Evolutionary conservation across 495 filamentous ascomycete species (phyloP), one percentile per base, ranked within the genome.

Genomic region (Penicillium ucsense): DNA sequence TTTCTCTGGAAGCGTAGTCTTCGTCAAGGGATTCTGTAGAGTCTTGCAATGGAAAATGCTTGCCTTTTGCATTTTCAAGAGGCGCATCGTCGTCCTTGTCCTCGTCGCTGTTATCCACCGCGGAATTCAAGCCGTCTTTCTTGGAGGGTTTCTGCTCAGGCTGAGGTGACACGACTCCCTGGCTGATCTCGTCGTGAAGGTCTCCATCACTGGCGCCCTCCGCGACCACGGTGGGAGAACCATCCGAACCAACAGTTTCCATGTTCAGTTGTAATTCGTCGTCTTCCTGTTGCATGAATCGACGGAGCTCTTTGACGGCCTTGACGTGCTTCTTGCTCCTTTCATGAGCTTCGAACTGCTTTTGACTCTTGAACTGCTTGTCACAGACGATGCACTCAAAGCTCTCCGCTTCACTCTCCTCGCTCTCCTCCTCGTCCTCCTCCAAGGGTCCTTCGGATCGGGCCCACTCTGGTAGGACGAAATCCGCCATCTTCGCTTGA

Each of bases 321-420:
- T 94, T 95, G 38, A 81, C 57, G 58, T 99, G 92, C 61, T 96
- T 97, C 60, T 94, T 97, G 70, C 89, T 95, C 65, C 83, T 86
- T 67, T 97, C 91, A 57, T 99, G 92, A n/a, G 85, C 81, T 59
- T 90, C 81, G 50, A 82, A 91, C 55, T 96, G 92, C 54, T 85
- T 86, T 59, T 95, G 83, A 47, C 89, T 95, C 61, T 94, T 94
- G 73, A 97, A 99, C 3, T 55, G 83, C 67, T 99, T 99, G 56
- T 79, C 76, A 61, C 92, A 99, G 20, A 86, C 85, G 43, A 97
- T 82, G 61, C 92, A 99, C 60, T 96, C 92, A 46, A 88, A 86
- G 32, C 76, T 67, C 49, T 83, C 72, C 44, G 76, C 62, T 47
- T 75, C 73, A 20, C 61, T 62, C 51, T 76, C 71, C 54, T 74